Conservation (phyloP, 1,139 yeast species). For the Scheffersomyces segobiensis region DNA sequence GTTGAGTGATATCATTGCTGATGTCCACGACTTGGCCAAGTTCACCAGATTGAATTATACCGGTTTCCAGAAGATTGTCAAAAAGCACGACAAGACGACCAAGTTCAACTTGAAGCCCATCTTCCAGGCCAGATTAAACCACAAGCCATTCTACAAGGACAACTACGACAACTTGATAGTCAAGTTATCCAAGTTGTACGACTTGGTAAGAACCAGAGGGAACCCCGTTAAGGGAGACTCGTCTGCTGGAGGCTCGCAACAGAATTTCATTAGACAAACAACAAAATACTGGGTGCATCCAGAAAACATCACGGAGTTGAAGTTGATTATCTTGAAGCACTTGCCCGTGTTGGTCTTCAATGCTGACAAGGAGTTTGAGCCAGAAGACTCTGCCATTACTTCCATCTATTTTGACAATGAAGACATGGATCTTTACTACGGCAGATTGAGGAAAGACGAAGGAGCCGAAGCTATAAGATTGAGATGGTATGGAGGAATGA, state of each 20-base stretch:
- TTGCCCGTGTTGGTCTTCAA: slow-evolving; percentile 95
- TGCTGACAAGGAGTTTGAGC: slow-evolving; percentile 91
- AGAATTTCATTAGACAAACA: slow-evolving; percentile 96
- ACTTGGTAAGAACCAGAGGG: slow-evolving; percentile 92
- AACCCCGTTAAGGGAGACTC: slow-evolving; percentile 93
- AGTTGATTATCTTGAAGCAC: slow-evolving; percentile 87
- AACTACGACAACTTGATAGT: slow-evolving; percentile 89
- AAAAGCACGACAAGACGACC: slow-evolving; percentile 93
- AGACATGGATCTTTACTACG: slow-evolving; percentile 87
- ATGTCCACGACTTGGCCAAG: slow-evolving; percentile 94
- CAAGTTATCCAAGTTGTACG: slow-evolving; percentile 84
- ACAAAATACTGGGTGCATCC: slow-evolving; percentile 99
- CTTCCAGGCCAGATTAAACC: slow-evolving; percentile 86
- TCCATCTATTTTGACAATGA: slow-evolving; percentile 93
- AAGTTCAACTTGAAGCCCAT: slow-evolving; percentile 83
- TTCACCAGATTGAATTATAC: slow-evolving; percentile 90
- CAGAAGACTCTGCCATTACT: slow-evolving; percentile 93
- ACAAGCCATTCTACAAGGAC: slow-evolving; percentile 94
- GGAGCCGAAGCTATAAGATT: slow-evolving; percentile 98
- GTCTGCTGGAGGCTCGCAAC: slow-evolving; percentile 96
- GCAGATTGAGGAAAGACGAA: slow-evolving; percentile 92
- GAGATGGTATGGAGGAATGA: slow-evolving; percentile 99
- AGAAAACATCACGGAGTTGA: slow-evolving; percentile 96
- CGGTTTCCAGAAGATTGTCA: slow-evolving; percentile 93
- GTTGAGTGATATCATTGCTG: slow-evolving; percentile 90